Percentiles rank a stretch among this genome's conserved stretches.
phyloP scores from a whole-genome alignment of 139 green algal genomes.

The Chlorella sp. region DNA sequence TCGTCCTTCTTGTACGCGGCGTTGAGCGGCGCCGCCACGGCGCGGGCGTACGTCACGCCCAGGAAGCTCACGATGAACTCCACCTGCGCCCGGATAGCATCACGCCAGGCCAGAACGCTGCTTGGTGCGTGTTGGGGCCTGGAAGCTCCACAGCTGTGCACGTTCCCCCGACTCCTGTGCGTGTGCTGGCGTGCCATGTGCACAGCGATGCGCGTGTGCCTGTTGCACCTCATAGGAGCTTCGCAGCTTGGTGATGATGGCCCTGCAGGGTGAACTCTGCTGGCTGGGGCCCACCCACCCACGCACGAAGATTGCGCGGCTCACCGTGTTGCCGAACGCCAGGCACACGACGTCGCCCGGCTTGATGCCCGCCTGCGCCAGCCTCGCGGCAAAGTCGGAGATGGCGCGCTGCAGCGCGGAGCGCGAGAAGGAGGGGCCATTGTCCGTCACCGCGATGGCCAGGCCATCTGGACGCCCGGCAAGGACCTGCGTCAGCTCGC shows the following conservation, averaged over 20 bases:
- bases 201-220: too few relatives aligned
- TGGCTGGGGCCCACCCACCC: neutral
- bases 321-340: slow-evolving; percentile 58
- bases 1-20: slow-evolving; percentile 61
- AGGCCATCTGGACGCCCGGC: neutral
- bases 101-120: too few relatives aligned
- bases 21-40: slow-evolving; percentile 65
- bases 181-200: too few relatives aligned
- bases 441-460: neutral
- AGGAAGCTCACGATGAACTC: slow-evolving; percentile 69
- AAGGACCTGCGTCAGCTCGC: neutral
- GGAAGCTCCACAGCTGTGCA: too few relatives aligned
- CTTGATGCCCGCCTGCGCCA: slow-evolving; percentile 29
- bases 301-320: neutral
- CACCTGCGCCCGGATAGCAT: too few relatives aligned
- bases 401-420: neutral
- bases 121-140: too few relatives aligned
- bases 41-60: slow-evolving; percentile 44
- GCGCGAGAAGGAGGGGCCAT: neutral
- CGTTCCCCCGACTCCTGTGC: too few relatives aligned
- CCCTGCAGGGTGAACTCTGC: too few relatives aligned
- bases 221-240: too few relatives aligned
- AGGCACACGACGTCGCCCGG: slow-evolving; percentile 54
- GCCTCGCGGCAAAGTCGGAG: neutral
- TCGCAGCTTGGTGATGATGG: too few relatives aligned